phyloP scores from a whole-genome alignment of 495 filamentous ascomycete genomes.

The Neurospora sp. region DNA sequence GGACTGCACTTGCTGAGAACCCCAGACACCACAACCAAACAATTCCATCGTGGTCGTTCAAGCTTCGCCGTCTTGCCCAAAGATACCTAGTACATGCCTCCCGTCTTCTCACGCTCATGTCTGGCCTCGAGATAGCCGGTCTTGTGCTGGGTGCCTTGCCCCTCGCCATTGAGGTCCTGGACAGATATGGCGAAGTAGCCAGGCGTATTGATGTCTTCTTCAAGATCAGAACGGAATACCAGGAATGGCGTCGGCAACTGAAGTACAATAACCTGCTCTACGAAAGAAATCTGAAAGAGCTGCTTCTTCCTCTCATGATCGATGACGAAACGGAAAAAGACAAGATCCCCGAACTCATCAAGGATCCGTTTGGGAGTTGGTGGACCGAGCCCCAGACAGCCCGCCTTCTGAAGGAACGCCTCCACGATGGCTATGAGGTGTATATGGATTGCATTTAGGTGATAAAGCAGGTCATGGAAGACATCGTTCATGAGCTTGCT shows the following conservation, averaged over 20 bases:
- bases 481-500: constrained; percentile 4
- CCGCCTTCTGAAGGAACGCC: background rate
- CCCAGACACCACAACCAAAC: background rate
- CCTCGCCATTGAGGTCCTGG: constrained; percentile 18
- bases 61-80: background rate
- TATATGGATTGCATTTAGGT: constrained; percentile 11
- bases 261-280: constrained; percentile 10
- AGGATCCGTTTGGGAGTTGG: constrained; percentile 3
- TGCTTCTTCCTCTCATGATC: constrained; percentile 6
- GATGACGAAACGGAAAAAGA: background rate
- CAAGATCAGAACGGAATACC: constrained; percentile 17
- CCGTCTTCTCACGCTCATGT: constrained; percentile 6
- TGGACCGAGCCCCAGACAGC: constrained; percentile 4
- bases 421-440: constrained; percentile 2
- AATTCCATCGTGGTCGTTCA: too few relatives aligned
- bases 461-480: constrained; percentile 1
- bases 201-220: constrained; percentile 14
- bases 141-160: constrained; percentile 23
- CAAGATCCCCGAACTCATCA: background rate
- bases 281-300: constrained; percentile 1
- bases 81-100: too few relatives aligned
- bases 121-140: constrained; percentile 26
- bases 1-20: too few relatives aligned
- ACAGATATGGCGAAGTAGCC: constrained; percentile 20
- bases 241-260: constrained; percentile 13